Evolutionary conservation across 2,329 filamentous ascomycete genomes (phyloP).

Genomic region (Aureobasidium namibiae): DNA sequence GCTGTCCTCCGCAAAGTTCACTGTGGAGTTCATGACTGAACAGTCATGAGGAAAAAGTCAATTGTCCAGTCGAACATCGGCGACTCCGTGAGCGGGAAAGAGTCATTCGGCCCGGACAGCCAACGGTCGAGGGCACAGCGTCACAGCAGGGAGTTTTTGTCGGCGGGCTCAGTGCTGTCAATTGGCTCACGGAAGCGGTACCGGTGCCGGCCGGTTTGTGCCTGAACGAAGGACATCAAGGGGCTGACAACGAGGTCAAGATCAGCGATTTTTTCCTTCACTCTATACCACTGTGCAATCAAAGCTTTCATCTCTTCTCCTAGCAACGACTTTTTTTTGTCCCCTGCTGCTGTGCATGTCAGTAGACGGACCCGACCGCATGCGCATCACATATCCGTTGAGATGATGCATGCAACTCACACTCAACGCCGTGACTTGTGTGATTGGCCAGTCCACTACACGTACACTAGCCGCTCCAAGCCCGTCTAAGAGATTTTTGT

Average conservation of each 20-base stretch:
- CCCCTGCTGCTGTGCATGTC: background rate
- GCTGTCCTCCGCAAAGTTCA: background rate
- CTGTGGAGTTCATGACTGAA: background rate
- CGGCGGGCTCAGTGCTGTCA: background rate
- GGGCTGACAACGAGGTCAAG: background rate
- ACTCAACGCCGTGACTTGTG: background rate
- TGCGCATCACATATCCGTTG: background rate
- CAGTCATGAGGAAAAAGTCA: background rate
- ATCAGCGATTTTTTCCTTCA: background rate
- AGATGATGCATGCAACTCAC: background rate
- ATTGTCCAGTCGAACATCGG: background rate
- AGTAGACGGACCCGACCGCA: background rate
- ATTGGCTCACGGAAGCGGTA: background rate
- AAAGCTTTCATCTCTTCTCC: background rate
- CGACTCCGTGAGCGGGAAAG: background rate
- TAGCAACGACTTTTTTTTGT: background rate
- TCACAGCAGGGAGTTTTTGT: background rate
- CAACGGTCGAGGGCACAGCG: too few species aligned
- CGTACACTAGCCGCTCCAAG: background rate
- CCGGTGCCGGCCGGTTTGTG: background rate
- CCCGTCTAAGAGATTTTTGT: background rate
- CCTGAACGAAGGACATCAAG: too few species aligned
- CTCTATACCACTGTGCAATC: background rate
- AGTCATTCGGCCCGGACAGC: background rate
- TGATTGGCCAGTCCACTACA: background rate